Evolutionary conservation across 805 yeast genomes (phyloP).

Genomic region (Yamadazyma olivae): DNA sequence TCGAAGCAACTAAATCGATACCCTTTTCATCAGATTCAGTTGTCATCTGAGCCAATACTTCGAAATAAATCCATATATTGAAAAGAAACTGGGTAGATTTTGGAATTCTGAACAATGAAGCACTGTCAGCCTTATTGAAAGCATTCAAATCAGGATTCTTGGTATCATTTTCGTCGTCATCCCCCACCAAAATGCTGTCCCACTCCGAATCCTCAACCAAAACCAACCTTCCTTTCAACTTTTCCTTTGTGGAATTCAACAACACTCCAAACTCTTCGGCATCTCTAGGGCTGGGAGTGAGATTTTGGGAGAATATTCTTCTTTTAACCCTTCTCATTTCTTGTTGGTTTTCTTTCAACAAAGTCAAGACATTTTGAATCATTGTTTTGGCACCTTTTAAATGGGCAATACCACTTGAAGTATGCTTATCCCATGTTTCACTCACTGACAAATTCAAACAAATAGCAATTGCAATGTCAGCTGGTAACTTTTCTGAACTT

Average conservation of each 20-base stretch:
- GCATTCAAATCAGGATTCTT: constrained; percentile 4
- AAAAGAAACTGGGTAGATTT: constrained; percentile 49
- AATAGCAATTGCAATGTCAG: constrained; percentile 64
- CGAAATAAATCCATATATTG: constrained; percentile 67
- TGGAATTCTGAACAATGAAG: constrained; percentile 24
- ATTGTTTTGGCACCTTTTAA: constrained; percentile 63
- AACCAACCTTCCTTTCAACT: constrained; percentile 23
- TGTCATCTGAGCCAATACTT: constrained; percentile 65
- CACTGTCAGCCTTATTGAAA: background rate
- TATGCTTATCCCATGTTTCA: constrained; percentile 68
- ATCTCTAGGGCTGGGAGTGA: constrained; percentile 8
- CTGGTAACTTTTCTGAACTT: constrained; percentile 36
- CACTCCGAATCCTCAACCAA: constrained; percentile 31
- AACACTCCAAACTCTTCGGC: constrained; percentile 8
- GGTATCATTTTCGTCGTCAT: constrained; percentile 2
- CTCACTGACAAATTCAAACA: constrained; percentile 62
- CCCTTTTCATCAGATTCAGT: constrained; percentile 48
- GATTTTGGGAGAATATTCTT: constrained; percentile 7
- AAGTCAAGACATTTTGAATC: constrained; percentile 45
- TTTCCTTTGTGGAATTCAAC: constrained; percentile 5
- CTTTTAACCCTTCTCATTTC: constrained; percentile 11
- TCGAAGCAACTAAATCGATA: constrained; percentile 38
- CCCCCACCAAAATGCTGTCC: constrained; percentile 22
- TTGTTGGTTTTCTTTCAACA: constrained; percentile 24
- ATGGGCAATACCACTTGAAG: constrained; percentile 66